phyloP scores from a whole-genome alignment of 306 rosid genomes.

The Lablab purpureus region DNA sequence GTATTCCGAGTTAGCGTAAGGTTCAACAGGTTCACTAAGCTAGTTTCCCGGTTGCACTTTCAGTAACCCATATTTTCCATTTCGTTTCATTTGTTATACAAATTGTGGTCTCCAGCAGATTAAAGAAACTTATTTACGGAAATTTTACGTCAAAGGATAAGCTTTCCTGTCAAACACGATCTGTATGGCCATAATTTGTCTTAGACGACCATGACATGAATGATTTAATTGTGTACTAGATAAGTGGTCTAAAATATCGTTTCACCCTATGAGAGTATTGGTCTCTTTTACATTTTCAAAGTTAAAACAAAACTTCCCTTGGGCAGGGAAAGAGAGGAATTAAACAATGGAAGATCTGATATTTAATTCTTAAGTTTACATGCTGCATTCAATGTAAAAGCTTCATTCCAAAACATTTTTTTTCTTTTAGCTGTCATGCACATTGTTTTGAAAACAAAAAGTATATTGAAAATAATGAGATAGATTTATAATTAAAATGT shows the following conservation, averaged over 20 bases:
- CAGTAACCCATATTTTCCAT: background rate
- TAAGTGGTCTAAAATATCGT: background rate
- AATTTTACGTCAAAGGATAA: constrained; percentile 1
- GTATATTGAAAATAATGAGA: too few species aligned
- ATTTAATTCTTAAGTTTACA: background rate
- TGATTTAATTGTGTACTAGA: background rate
- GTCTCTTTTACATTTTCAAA: background rate
- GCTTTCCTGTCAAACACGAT: background rate
- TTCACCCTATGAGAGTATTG: background rate
- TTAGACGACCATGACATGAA: constrained; percentile 16
- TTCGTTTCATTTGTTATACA: background rate
- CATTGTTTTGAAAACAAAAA: too few species aligned
- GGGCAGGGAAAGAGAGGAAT: background rate
- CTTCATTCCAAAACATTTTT: too few species aligned
- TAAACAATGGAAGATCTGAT: background rate
- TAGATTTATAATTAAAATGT: too few species aligned
- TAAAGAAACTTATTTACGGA: background rate
- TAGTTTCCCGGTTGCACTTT: constrained; percentile 21
- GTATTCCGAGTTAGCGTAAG: background rate
- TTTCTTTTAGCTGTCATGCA: too few species aligned
- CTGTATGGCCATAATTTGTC: background rate
- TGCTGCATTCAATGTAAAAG: background rate
- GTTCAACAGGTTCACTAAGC: background rate
- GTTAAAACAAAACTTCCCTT: background rate
- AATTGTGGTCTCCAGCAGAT: background rate